Evolutionary conservation across 768 basidiomycete genomes (phyloP), one percentile per base, ranked within the genome.

Genomic region (Termitomyces sp.): DNA sequence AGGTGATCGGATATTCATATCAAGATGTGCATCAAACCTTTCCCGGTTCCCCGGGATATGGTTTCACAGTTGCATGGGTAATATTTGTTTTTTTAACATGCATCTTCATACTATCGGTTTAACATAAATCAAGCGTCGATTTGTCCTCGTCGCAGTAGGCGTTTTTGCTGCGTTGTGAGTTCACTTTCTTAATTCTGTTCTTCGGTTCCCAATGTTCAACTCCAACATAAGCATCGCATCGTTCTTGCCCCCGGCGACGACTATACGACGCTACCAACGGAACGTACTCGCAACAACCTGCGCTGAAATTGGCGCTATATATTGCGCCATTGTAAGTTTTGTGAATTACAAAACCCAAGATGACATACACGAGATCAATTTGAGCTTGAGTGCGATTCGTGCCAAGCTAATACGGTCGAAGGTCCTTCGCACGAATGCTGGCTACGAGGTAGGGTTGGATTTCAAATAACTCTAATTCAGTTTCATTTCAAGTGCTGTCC

Each of bases 1-100:
- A 88, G 88, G 79, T 90, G 0, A 63, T 89, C 39, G 89, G 88
- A 2, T 90, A 85, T 66, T 90, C 87, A 10, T 89, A 86, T 68
- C 79, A 85, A 66, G 82, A 87, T 66, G 68, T 73, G 0, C 77
- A 82, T 59, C 68, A 83, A 32, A 22, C 63, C 3, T 33, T 73
- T n/a, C 70, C 81, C 41, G 77, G 73, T 25, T 81, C 76, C 29
- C 81, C 76, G 41, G 86, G 84, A 15, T 78, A 70, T 49, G 89
- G 89, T 1, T 79, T 79, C 56, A 65, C 75, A 23, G 82, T 93
- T n/a, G 83, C 88, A 16, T 92, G 89, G 89, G 85, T 84, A 61
- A 38, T 73, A 62, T 18, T 4, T 3, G 11, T 29, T n/a, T 35
- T 15, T 2, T 27, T n/a, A n/a, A 3, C 4, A 23, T 41, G 5